Conservation (phyloP, 176 grass and related monocot genomes). For the Olyra latifolia region DNA sequence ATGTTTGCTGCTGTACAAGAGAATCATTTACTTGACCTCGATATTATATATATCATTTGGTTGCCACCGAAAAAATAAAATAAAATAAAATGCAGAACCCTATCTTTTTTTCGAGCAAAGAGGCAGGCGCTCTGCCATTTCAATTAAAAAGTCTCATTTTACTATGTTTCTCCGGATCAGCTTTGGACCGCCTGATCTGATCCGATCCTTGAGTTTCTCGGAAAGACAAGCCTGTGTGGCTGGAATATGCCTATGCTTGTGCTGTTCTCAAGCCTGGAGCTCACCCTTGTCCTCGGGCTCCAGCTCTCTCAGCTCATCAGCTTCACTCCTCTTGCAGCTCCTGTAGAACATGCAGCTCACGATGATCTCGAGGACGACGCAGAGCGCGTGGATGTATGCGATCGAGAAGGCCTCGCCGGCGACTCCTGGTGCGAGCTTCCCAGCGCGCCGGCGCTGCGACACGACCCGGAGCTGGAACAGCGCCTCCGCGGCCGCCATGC, state of each 20-base stretch:
- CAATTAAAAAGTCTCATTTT: too few relatives aligned
- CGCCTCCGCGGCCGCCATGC: constrained; percentile 57
- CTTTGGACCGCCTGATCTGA: constrained; percentile 26
- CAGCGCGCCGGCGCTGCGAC: constrained; percentile 25
- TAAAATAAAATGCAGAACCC: neutral
- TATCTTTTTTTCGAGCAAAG: too few relatives aligned
- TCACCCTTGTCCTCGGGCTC: constrained; percentile 66
- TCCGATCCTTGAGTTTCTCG: constrained; percentile 5
- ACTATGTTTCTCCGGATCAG: constrained; percentile 21
- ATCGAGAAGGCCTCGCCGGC: constrained; percentile 84
- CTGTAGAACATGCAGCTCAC: constrained; percentile 69
- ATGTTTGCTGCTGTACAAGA: constrained; percentile 33
- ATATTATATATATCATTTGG: neutral
- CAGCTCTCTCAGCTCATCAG: constrained; percentile 54
- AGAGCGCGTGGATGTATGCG: constrained; percentile 69
- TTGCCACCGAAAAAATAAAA: neutral
- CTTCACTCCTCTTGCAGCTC: constrained; percentile 46
- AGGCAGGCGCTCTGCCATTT: too few relatives aligned
- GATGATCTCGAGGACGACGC: constrained; percentile 84
- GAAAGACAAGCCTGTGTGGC: constrained; percentile 16
- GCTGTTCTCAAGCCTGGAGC: constrained; percentile 46
- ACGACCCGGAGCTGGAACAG: constrained; percentile 82
- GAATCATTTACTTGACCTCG: neutral
- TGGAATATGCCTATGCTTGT: neutral
- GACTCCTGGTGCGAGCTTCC: constrained; percentile 38